Evolutionary conservation across 2,329 filamentous ascomycete genomes (phyloP), one percentile per base, ranked within the genome.

Genomic region (Aspergillus aculeatus): DNA sequence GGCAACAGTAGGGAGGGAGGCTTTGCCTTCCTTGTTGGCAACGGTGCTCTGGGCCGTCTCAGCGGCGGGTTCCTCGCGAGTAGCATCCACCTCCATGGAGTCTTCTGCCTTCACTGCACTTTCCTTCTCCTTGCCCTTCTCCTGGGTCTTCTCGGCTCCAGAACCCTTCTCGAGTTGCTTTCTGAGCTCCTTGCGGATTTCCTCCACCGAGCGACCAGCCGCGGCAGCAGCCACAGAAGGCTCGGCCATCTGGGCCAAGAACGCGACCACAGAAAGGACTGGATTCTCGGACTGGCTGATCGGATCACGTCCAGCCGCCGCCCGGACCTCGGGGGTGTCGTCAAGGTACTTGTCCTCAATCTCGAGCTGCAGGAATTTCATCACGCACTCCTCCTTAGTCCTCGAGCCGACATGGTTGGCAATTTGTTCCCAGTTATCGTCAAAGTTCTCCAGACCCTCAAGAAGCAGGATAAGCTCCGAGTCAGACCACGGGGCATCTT

Each of bases 331-430:
- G 7, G 84, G 82, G 69, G 94, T 88, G 7, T 91, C 87, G 69
- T 98, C 93, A 10, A 97, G 82, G 71, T 97, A 99, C 75, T 96
- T 96, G 80, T 97, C 94, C 75, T 98, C 95, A 63, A 99, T 99
- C 67, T 97, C 94, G 38, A 99, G 83, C 72, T 97, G 92, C 64
- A 99, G 77, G 80, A 99, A 99, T 74, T 97, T 95, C 68, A 98
- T 84, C 16, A 98, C 94, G 74, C 95, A 99, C 78, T 99, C 94
- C 75, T 99, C 96, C 56, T 92, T 85, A 1, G 92, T 96, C 61
- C 94, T 88, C 2, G 92, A 96, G 52, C 90, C 90, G 48, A 99
- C 95, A 71, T 97, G 91, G 64, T 94, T 92, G 1, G 96, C 89
- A 66, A 99, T 93, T 69, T 91, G 87, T 59, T 90, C 89, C 95